Evolutionary conservation across 2,329 filamentous ascomycete genomes (phyloP).

Genomic region (Zasmidium cellare): DNA sequence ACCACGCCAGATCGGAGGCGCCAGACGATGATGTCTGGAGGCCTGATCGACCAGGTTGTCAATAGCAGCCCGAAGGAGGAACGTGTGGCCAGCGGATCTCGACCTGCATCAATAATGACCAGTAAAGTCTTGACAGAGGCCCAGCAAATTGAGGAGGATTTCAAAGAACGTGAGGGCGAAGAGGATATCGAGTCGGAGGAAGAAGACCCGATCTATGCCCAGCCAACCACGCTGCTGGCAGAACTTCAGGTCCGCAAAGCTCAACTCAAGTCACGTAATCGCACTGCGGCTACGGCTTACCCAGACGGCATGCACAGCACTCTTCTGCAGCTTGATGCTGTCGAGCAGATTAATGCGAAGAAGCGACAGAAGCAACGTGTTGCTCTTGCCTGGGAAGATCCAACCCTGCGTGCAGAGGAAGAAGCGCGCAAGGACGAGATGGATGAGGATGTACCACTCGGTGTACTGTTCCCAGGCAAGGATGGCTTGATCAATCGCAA

Average conservation of each 20-base stretch:
- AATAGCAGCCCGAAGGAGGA: constrained; percentile 37
- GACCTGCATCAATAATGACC: constrained; percentile 14
- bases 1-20: constrained; percentile 10
- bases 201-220: constrained; percentile 61
- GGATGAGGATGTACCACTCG: constrained; percentile 69
- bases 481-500: constrained; percentile 54
- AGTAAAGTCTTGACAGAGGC: constrained; percentile 29
- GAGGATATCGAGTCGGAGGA: constrained; percentile 38
- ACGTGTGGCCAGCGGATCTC: constrained; percentile 24
- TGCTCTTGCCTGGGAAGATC: constrained; percentile 87
- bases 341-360: constrained; percentile 79
- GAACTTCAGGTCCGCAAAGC: constrained; percentile 90
- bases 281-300: constrained; percentile 62
- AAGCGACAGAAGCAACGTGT: constrained; percentile 73
- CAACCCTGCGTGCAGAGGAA: constrained; percentile 35
- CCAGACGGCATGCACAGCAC: constrained; percentile 88
- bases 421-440: constrained; percentile 38
- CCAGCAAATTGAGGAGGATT: constrained; percentile 44
- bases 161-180: constrained; percentile 48
- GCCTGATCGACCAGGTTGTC: constrained; percentile 28
- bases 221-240: constrained; percentile 86
- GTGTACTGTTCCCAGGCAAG: constrained; percentile 70
- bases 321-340: constrained; percentile 83
- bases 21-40: constrained; percentile 15
- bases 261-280: constrained; percentile 78